phyloP scores from a whole-genome alignment of 208 protist genomes.

The Trichomonas gallinae region DNA sequence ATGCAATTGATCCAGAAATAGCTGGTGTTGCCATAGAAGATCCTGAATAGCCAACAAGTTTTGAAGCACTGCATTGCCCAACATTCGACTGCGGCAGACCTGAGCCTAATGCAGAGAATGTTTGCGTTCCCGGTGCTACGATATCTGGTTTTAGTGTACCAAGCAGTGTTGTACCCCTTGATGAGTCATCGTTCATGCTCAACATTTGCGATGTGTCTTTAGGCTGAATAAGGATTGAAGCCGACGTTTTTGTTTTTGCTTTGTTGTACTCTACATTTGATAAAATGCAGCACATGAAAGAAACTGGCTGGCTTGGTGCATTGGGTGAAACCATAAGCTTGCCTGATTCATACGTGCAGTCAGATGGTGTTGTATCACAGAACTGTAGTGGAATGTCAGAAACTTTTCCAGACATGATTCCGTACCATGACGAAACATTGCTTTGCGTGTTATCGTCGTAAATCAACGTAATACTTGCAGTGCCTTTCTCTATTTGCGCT shows the following conservation, averaged over 20 bases:
- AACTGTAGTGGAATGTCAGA: background rate
- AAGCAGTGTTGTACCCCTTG: conserved; percentile 20
- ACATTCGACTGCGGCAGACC: background rate
- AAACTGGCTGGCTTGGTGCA: background rate
- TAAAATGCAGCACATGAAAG: background rate
- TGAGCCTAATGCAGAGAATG: background rate
- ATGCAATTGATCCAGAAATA: background rate
- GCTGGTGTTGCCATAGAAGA: conserved; percentile 26
- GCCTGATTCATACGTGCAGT: background rate
- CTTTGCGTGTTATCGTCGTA: background rate
- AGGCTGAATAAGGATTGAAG: background rate
- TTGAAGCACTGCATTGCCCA: background rate
- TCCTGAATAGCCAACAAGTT: background rate
- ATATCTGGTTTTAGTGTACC: conserved; percentile 29
- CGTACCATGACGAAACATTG: background rate
- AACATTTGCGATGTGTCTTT: background rate
- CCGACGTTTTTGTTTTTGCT: background rate
- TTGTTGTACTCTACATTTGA: background rate
- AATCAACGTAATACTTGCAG: background rate
- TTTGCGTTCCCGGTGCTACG: conserved; percentile 24
- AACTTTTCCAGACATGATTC: background rate
- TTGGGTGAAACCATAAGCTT: background rate
- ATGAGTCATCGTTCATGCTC: background rate
- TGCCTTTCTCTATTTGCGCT: background rate
- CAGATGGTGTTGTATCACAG: background rate